Evolutionary conservation across 768 basidiomycete species (phyloP).

Genomic region (Plicaturopsis crispa): DNA sequence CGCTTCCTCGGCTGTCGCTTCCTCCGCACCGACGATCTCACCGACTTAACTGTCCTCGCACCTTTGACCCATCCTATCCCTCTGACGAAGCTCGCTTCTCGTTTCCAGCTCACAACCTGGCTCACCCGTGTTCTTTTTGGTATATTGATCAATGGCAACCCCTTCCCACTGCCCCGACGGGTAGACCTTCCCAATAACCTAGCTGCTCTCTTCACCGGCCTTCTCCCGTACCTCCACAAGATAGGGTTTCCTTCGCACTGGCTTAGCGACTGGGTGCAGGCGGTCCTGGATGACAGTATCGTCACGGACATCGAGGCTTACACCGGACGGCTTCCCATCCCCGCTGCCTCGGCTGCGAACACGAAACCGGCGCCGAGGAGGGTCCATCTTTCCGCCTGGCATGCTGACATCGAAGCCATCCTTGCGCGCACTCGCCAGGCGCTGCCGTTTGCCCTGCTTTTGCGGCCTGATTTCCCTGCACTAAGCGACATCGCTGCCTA

Average conservation of each 20-base stretch:
- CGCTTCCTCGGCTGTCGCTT: neutral
- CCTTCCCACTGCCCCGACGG: neutral
- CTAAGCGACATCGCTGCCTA: neutral
- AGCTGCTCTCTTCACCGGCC: conserved; percentile 1
- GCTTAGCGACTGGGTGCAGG: neutral
- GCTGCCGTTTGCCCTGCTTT: neutral
- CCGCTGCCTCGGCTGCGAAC: neutral
- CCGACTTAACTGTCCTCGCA: neutral
- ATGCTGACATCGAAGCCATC: neutral
- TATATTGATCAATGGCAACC: neutral
- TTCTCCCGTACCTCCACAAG: conserved; percentile 2
- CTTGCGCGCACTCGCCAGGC: neutral
- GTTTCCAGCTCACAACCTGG: conserved; percentile 2
- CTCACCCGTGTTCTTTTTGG: conserved; percentile 2
- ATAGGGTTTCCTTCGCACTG: conserved; percentile 5
- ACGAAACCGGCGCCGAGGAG: neutral
- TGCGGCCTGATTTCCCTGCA: neutral
- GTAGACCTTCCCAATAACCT: conserved; percentile 3
- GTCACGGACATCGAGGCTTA: neutral
- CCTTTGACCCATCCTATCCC: neutral
- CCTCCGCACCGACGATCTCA: neutral
- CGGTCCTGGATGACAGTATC: neutral
- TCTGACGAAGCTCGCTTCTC: conserved; percentile 2
- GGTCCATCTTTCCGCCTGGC: neutral
- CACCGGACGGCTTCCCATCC: neutral